Evolutionary conservation across 2,329 filamentous ascomycete species (phyloP), one percentile per base, ranked within the genome.

Genomic region (Epichloe festucae): DNA sequence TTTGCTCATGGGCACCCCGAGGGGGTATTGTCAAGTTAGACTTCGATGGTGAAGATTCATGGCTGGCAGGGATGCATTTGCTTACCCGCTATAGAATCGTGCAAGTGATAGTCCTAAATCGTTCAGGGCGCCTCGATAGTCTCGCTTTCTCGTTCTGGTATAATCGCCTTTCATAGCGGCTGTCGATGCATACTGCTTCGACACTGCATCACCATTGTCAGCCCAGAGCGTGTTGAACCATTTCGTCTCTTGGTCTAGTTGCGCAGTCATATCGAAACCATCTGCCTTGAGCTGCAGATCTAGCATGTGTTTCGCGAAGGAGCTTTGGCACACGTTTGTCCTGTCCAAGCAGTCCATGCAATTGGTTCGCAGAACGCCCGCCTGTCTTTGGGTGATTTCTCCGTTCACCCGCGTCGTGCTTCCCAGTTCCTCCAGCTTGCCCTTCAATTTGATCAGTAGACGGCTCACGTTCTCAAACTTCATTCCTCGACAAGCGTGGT

Each of bases 201-300:
- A 95, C 51, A 97, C 89, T 0, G 90, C 89, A 66, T 98, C 93
- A 14, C 93, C 93, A 58, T 98, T 98, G 64, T 98, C 93, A 0
- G 93, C 93, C 91, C 93, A 98, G 0, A 97, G 73, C 0, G 81
- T 89, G 66, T 98, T 97, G 72, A 97, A 97, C 89, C 91, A 97
- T 45, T 82, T 78, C 5, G 87, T 94, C 51, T 83, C 81, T 52
- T 88, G 85, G 63, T 95, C 89, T 23, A 75, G 67, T 55, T 93
- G 83, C 0, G 85, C 74, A 57, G 83, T 81, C 68, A 94, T 84
- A 52, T 84, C 81, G 54, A 89, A 84, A 0, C 85, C 87, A 55
- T 94, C 82, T 19, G 79, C 74, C 52, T 79, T 84, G 2, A 98
- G 74, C 62, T 96, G 89, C 35, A 76, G 65, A 57, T 96, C 89